Evolutionary conservation across 2,329 filamentous ascomycete species (phyloP).

Genomic region (Pseudogymnoascus sp.): DNA sequence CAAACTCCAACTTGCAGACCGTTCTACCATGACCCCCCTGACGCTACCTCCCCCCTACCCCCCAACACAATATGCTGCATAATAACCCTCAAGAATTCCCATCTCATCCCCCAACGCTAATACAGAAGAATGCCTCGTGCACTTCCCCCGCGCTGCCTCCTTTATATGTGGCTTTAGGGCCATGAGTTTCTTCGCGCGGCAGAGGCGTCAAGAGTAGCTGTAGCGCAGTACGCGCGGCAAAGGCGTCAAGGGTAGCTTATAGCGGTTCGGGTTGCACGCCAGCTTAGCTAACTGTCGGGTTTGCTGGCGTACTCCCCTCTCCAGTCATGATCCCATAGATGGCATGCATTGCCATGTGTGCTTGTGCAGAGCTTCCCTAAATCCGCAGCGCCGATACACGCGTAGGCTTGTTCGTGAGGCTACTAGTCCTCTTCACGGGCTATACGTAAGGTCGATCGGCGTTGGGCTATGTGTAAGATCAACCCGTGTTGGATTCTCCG

Average conservation of each 20-base stretch:
- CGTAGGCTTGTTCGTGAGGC: not conserved
- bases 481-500: not conserved
- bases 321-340: no score
- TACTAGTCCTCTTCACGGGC: not conserved
- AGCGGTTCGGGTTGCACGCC: not conserved
- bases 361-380: not conserved
- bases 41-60: no score
- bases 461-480: not conserved
- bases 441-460: not conserved
- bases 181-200: not conserved
- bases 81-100: not conserved
- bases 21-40: not conserved
- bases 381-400: not conserved
- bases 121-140: not conserved
- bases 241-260: not conserved
- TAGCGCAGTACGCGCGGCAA: no score
- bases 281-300: not conserved
- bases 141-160: not conserved
- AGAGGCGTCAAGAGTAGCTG: no score
- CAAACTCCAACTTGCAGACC: not conserved
- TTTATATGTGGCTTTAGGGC: no score
- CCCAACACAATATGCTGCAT: not conserved
- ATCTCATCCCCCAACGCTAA: no score
- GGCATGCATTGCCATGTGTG: no score
- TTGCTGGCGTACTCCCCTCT: no score